Evolutionary conservation across 108 stramenopile species (phyloP).

Genomic region (Nitzschia putrida): DNA sequence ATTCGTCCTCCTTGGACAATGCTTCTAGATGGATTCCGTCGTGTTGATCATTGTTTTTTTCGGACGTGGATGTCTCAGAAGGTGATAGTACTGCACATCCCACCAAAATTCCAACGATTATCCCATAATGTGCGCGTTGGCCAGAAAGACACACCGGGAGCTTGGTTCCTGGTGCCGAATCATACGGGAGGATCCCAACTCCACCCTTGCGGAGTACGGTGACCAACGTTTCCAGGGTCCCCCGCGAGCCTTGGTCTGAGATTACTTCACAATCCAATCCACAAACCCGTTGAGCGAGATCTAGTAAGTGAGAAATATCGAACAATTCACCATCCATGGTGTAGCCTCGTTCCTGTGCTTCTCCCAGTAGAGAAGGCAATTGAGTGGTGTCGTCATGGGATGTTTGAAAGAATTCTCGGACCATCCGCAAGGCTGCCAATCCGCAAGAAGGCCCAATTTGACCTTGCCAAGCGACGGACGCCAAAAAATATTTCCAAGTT

Average conservation of each 20-base stretch:
- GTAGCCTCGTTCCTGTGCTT: conserved; percentile 34
- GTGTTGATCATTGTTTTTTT: no score
- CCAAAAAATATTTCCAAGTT: conserved; percentile 2
- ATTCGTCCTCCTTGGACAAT: no score
- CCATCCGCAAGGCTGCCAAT: conserved; percentile 45
- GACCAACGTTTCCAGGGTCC: conserved; percentile 1
- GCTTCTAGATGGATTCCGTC: no score
- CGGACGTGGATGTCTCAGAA: no score
- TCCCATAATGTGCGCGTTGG: conserved; percentile 38
- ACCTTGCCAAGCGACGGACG: conserved; percentile 36
- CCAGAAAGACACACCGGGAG: conserved; percentile 24
- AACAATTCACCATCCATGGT: conserved; percentile 50
- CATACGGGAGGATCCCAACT: conserved; percentile 41
- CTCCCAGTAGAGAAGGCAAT: conserved; percentile 27
- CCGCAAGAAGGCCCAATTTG: conserved; percentile 53
- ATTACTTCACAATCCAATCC: conserved; percentile 24
- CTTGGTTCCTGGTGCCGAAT: conserved; percentile 35
- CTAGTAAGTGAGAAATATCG: conserved; percentile 28
- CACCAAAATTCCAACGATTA: conserved; percentile 38
- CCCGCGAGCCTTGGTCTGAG: not conserved
- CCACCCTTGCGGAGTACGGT: conserved; percentile 9
- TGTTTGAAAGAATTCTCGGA: conserved; percentile 24
- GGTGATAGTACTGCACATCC: not conserved
- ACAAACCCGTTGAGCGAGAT: conserved; percentile 23
- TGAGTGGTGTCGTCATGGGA: not conserved